Evolutionary conservation across 371 early-diverging fungal species (phyloP).

Genomic region (Syncephalastrum contaminatum): DNA sequence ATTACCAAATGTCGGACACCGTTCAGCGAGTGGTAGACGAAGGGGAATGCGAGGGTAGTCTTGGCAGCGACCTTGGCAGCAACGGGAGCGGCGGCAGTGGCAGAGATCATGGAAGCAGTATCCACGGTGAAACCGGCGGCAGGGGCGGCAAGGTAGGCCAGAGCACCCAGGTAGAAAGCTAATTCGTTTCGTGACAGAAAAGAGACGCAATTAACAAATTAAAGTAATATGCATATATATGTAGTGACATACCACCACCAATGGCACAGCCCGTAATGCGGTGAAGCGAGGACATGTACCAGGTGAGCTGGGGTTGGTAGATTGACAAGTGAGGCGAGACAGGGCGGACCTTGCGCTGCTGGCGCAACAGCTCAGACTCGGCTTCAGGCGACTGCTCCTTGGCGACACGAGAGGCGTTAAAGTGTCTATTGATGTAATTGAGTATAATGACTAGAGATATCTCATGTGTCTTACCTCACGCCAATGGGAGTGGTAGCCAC

Average conservation of each 20-base stretch:
- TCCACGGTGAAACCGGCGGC: slow-evolving; percentile 58
- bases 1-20: slow-evolving; percentile 88
- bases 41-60: slow-evolving; percentile 63
- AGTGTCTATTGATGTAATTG: slow-evolving; percentile 26
- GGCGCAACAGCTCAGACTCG: slow-evolving; percentile 52
- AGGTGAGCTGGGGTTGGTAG: slow-evolving; percentile 89
- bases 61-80: slow-evolving; percentile 44
- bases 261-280: slow-evolving; percentile 81
- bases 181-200: not conserved
- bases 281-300: slow-evolving; percentile 75
- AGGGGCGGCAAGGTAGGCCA: slow-evolving; percentile 60
- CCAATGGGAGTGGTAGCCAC: slow-evolving; percentile 32
- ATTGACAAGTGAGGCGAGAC: slow-evolving; percentile 82
- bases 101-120: slow-evolving; percentile 60
- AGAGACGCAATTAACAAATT: slow-evolving; percentile 1
- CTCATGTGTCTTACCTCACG: slow-evolving; percentile 32
- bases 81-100: slow-evolving; percentile 44
- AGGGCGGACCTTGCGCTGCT: slow-evolving; percentile 77
- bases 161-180: slow-evolving; percentile 71
- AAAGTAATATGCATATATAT: not conserved
- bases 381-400: slow-evolving; percentile 45
- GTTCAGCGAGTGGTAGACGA: slow-evolving; percentile 85
- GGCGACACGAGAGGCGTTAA: slow-evolving; percentile 32
- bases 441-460: not conserved
- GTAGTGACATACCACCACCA: slow-evolving; percentile 64